Percentiles rank a stretch among this genome's conserved stretches.
Conservation (phyloP, 345 rosid species). For the Arabis alpina region DNA sequence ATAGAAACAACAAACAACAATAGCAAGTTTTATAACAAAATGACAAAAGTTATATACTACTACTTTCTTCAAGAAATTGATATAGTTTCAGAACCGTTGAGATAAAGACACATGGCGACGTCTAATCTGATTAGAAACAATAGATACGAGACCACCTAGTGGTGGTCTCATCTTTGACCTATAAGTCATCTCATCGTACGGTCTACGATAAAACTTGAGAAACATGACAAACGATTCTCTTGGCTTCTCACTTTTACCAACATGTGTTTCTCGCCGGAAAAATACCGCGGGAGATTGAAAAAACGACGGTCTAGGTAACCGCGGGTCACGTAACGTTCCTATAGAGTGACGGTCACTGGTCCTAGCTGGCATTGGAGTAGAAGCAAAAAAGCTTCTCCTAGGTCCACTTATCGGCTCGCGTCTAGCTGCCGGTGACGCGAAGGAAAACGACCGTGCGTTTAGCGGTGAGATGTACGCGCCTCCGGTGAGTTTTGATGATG, state of each 20-base stretch:
- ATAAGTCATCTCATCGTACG: slow-evolving; percentile 97
- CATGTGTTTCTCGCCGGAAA: slow-evolving; percentile 76
- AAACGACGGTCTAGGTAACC: slow-evolving; percentile 87
- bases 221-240: slow-evolving; percentile 75
- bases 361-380: slow-evolving; percentile 89
- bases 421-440: slow-evolving; percentile 80
- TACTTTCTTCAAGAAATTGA: slow-evolving; percentile 10
- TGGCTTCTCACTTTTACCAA: slow-evolving; percentile 61
- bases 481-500: slow-evolving; percentile 53
- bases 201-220: slow-evolving; percentile 80
- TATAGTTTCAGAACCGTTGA: slow-evolving; percentile 69
- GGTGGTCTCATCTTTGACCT: slow-evolving; percentile 99
- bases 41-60: slow-evolving; percentile 41
- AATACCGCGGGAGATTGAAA: slow-evolving; percentile 93
- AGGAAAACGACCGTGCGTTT: slow-evolving; percentile 86
- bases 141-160: slow-evolving; percentile 79
- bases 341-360: slow-evolving; percentile 43
- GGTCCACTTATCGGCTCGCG: slow-evolving; percentile 37
- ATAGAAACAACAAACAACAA: slow-evolving; percentile 27
- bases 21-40: neutral
- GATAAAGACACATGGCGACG: slow-evolving; percentile 95
- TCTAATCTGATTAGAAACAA: slow-evolving; percentile 70
- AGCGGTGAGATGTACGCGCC: slow-evolving; percentile 79
- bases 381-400: slow-evolving; percentile 69
- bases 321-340: slow-evolving; percentile 53